A percentile compares a stretch with the other conserved stretches of the same genome.
phyloP scores from a whole-genome alignment of 495 filamentous ascomycete species.

The Parathielavia appendiculata region DNA sequence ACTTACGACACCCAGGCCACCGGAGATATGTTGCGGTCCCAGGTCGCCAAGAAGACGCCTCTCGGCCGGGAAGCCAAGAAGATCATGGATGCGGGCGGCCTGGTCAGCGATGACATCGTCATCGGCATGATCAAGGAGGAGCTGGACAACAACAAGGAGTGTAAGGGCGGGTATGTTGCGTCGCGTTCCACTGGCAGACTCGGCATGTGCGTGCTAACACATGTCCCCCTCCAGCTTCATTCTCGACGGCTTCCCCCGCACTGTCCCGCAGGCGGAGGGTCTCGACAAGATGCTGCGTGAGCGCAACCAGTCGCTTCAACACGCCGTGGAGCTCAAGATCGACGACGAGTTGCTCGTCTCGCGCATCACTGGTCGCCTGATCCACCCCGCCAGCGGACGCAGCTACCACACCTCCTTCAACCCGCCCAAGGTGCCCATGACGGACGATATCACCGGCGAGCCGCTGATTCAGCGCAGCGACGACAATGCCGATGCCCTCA shows the following conservation, averaged over 20 bases:
- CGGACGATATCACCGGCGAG: slow-evolving; percentile 94
- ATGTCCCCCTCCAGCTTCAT: slow-evolving; percentile 66
- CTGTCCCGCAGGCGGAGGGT: slow-evolving; percentile 88
- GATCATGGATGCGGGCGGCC: slow-evolving; percentile 98
- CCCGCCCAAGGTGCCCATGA: slow-evolving; percentile 92
- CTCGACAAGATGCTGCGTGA: slow-evolving; percentile 82
- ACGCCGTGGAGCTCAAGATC: slow-evolving; percentile 95
- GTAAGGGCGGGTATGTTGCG: slow-evolving; percentile 81
- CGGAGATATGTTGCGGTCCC: slow-evolving; percentile 97
- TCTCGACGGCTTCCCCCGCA: slow-evolving; percentile 96
- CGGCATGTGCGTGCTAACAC: slow-evolving; percentile 8
- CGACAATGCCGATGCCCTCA: slow-evolving; percentile 95
- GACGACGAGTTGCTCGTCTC: slow-evolving; percentile 89
- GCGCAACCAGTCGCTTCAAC: slow-evolving; percentile 74
- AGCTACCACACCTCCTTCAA: slow-evolving; percentile 98
- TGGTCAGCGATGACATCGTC: slow-evolving; percentile 99
- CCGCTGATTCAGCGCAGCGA: slow-evolving; percentile 93
- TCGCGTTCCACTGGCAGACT: not conserved
- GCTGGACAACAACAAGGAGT: slow-evolving; percentile 87
- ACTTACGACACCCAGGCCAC: slow-evolving; percentile 61
- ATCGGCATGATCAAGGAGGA: slow-evolving; percentile 98
- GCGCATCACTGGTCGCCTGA: slow-evolving; percentile 90
- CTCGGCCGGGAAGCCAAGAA: slow-evolving; percentile 98
- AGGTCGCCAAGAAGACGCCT: slow-evolving; percentile 95
- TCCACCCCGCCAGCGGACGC: slow-evolving; percentile 93